Evolutionary conservation across 306 rosid species (phyloP).

Genomic region (Cicer bijugum): DNA sequence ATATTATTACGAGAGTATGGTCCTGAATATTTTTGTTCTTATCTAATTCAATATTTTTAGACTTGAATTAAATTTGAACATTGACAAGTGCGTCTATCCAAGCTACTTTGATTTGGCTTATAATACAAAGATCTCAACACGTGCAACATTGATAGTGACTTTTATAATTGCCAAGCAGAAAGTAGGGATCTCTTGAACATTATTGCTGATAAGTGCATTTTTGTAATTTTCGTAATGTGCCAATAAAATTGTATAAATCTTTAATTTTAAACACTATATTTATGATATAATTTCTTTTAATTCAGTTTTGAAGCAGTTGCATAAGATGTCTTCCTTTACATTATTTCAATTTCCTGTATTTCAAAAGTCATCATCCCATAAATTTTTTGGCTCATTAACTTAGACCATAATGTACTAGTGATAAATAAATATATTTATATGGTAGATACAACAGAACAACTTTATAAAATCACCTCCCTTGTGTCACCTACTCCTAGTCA

Average conservation of each 20-base stretch:
- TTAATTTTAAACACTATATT: not conserved
- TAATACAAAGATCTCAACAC: constrained; percentile 13
- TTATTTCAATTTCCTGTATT: constrained; percentile 14
- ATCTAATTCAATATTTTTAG: constrained; percentile 31
- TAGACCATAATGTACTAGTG: constrained; percentile 37
- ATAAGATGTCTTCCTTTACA: not conserved
- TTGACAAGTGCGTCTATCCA: constrained; percentile 36
- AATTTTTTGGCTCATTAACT: not conserved
- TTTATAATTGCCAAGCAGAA: not conserved
- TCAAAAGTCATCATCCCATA: constrained; percentile 1
- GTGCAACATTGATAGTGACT: not conserved
- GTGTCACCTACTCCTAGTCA: constrained; percentile 41
- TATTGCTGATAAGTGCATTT: constrained; percentile 29
- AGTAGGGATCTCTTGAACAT: constrained; percentile 23
- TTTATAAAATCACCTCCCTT: constrained; percentile 26
- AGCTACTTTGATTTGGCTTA: constrained; percentile 35
- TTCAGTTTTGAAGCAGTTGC: constrained; percentile 6
- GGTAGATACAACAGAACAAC: constrained; percentile 46
- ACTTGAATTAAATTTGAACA: constrained; percentile 21
- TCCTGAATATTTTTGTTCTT: constrained; percentile 25
- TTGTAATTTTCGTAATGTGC: not conserved
- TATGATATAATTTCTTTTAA: not conserved
- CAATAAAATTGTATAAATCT: not conserved
- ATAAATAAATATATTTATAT: constrained; percentile 31
- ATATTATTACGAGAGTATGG: not conserved